phyloP scores from a whole-genome alignment of 108 stramenopile genomes.

The Nitzschia sp. region DNA sequence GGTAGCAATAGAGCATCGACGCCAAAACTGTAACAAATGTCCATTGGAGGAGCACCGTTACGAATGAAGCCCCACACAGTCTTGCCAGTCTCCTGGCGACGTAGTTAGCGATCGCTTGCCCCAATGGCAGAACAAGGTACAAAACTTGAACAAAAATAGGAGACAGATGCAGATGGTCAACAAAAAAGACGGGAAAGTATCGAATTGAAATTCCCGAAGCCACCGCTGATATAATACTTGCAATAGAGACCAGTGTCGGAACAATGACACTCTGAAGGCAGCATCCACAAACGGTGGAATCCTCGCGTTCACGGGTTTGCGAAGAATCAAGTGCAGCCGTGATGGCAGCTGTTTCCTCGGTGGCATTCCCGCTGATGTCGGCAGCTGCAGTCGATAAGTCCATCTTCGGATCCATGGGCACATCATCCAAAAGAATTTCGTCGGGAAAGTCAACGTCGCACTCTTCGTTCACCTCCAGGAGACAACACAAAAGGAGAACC shows the following conservation, averaged over 20 bases:
- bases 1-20: slow-evolving; percentile 31
- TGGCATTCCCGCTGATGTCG: not conserved
- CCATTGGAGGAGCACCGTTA: slow-evolving; percentile 42
- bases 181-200: slow-evolving; percentile 76
- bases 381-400: no score
- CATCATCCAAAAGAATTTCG: slow-evolving; percentile 3
- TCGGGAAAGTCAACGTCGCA: not conserved
- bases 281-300: not conserved
- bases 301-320: not conserved
- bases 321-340: slow-evolving; percentile 44
- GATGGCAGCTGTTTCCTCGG: slow-evolving; percentile 43
- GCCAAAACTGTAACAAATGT: slow-evolving; percentile 38
- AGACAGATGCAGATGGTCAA: slow-evolving; percentile 39
- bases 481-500: slow-evolving; percentile 17
- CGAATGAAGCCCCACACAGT: slow-evolving; percentile 41
- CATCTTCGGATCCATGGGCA: not conserved
- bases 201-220: slow-evolving; percentile 70
- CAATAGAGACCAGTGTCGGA: slow-evolving; percentile 6
- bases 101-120: slow-evolving; percentile 42
- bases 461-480: slow-evolving; percentile 13
- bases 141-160: slow-evolving; percentile 62
- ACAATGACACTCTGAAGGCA: slow-evolving; percentile 8
- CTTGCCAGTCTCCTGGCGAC: slow-evolving; percentile 34
- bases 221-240: slow-evolving; percentile 18
- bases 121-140: slow-evolving; percentile 49